A percentile compares a stretch with the other conserved stretches of the same genome.
Evolutionary conservation across 2,329 filamentous ascomycete genomes (phyloP).

Genomic region (Aspergillus phoenicis): DNA sequence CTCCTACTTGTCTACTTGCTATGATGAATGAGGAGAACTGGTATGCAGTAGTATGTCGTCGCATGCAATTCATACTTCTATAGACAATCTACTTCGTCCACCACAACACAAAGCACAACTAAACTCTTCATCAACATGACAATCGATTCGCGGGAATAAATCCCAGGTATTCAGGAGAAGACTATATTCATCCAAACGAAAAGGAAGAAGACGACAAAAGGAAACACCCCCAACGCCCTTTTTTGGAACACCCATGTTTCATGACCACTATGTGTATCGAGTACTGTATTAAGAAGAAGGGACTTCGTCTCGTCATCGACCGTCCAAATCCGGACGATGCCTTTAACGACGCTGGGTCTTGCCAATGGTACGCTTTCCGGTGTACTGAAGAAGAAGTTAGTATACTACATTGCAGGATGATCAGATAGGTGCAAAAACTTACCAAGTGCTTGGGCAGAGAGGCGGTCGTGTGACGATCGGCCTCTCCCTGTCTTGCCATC

Average conservation of each 20-base stretch:
- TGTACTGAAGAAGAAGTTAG: constrained; percentile 60
- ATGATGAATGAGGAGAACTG: not conserved
- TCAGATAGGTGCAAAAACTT: constrained; percentile 46
- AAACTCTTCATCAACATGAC: not conserved
- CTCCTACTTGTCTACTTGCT: too few species aligned
- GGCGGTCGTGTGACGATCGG: constrained; percentile 83
- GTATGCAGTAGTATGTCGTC: not conserved
- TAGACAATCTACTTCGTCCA: not conserved
- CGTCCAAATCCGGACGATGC: constrained; percentile 10
- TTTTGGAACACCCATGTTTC: constrained; percentile 20
- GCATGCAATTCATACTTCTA: not conserved
- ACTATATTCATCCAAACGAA: constrained; percentile 26
- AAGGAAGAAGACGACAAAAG: constrained; percentile 26
- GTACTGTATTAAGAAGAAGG: constrained; percentile 30
- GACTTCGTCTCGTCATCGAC: constrained; percentile 32
- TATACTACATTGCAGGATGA: constrained; percentile 6
- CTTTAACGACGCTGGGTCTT: constrained; percentile 64
- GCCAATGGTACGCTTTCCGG: constrained; percentile 91
- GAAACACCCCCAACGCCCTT: constrained; percentile 21
- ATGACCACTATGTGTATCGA: constrained; percentile 19
- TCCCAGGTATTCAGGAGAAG: constrained; percentile 1
- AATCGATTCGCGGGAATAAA: not conserved
- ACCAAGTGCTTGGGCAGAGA: constrained; percentile 89
- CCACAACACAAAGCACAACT: not conserved
- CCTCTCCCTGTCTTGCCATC: constrained; percentile 95